Percentiles rank a stretch among this genome's conserved stretches.
phyloP scores from a whole-genome alignment of 106 monocot genomes.

The Phalaenopsis aphrodite region DNA sequence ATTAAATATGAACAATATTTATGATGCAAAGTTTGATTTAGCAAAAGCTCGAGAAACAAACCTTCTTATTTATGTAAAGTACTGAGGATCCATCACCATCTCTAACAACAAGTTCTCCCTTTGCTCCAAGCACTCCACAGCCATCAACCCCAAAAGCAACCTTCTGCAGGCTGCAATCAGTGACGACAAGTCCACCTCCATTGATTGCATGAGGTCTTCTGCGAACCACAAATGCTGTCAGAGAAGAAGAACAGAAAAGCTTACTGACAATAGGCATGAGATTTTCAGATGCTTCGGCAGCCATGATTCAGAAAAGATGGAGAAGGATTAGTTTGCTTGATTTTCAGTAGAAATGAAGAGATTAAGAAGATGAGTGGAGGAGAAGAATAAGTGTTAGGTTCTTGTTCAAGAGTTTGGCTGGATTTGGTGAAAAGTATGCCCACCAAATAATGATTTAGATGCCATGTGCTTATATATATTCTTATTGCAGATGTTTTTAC shows the following conservation, averaged over 20 bases:
- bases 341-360: neutral
- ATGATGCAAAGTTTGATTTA: neutral
- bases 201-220: constrained; percentile 53
- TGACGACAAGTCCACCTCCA: constrained; percentile 70
- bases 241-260: constrained; percentile 41
- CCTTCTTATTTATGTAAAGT: constrained; percentile 64
- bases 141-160: constrained; percentile 61
- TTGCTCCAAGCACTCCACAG: constrained; percentile 52
- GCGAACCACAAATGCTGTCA: constrained; percentile 37
- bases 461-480: neutral
- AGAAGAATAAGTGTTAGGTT: neutral
- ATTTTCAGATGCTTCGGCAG: constrained; percentile 15
- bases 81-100: constrained; percentile 53
- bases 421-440: neutral
- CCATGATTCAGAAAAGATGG: constrained; percentile 9
- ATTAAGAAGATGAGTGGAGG: neutral
- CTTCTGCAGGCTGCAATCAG: constrained; percentile 20
- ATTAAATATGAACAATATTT: neutral
- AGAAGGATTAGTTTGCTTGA: neutral
- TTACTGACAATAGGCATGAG: constrained; percentile 60
- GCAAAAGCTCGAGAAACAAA: neutral
- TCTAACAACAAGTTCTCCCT: constrained; percentile 47
- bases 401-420: constrained; percentile 11
- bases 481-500: neutral
- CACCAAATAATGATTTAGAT: too few species aligned